phyloP scores from a whole-genome alignment of 352 stramenopile genomes.

The Globisporangium acanthophoron region DNA sequence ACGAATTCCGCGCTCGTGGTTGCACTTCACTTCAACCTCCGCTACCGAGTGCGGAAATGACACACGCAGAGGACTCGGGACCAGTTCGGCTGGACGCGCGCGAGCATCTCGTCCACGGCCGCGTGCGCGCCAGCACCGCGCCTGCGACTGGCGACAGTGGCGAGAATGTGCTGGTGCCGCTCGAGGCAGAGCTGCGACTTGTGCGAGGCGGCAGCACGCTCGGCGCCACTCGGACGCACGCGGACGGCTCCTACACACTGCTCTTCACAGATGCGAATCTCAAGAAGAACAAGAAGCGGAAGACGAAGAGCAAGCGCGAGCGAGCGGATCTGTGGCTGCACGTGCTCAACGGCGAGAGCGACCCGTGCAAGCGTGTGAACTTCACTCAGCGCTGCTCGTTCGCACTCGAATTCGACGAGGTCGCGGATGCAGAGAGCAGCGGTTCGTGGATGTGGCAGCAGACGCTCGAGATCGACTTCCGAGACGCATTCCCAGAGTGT shows the following conservation, averaged over 20 bases:
- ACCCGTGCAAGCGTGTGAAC: slow-evolving; percentile 5
- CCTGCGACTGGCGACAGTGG: background rate
- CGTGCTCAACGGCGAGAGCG: background rate
- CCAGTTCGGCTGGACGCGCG: slow-evolving; percentile 2
- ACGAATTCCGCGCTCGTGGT: background rate
- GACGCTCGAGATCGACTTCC: background rate
- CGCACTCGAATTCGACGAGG: background rate
- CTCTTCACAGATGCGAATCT: background rate
- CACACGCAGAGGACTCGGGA: too few species aligned
- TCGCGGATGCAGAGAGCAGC: background rate
- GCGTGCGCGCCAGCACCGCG: background rate
- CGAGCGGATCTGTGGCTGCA: slow-evolving; percentile 1
- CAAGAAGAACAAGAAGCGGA: too few species aligned
- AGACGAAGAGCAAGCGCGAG: background rate
- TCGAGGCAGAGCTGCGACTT: slow-evolving; percentile 1
- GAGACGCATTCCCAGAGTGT: slow-evolving; percentile 1
- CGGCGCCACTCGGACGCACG: slow-evolving; percentile 1
- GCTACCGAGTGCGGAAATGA: background rate
- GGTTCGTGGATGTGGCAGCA: slow-evolving; percentile 5
- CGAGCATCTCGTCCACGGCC: slow-evolving; percentile 5
- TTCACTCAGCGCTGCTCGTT: slow-evolving; percentile 7
- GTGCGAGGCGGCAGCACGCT: background rate
- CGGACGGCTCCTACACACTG: slow-evolving; percentile 8
- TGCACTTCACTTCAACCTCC: background rate
- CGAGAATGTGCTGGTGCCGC: background rate